A percentile compares a stretch with the other conserved stretches of the same genome.
phyloP scores from a whole-genome alignment of 2,329 filamentous ascomycete species.

The Microsporum audouinii region DNA sequence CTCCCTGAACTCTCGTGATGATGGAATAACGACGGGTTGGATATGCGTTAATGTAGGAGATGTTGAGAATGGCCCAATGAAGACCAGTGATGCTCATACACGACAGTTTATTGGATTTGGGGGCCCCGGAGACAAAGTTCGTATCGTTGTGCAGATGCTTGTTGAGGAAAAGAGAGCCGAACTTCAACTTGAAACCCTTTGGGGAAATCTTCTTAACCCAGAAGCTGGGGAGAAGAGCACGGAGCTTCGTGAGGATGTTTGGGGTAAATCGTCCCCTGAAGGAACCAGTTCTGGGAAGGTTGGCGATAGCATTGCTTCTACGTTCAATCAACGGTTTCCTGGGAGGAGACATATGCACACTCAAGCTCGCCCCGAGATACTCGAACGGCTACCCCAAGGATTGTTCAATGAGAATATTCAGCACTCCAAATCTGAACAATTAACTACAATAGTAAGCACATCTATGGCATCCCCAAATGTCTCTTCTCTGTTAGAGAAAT shows the following conservation, averaged over 20 bases:
- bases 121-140: slow-evolving; percentile 43
- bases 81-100: slow-evolving; percentile 9
- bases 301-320: neutral
- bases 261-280: neutral
- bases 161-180: slow-evolving; percentile 58
- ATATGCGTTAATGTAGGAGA: slow-evolving; percentile 83
- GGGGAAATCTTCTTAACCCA: slow-evolving; percentile 37
- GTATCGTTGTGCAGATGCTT: slow-evolving; percentile 60
- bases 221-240: slow-evolving; percentile 18
- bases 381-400: neutral
- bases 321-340: neutral
- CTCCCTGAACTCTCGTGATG: slow-evolving; percentile 52
- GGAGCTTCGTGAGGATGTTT: slow-evolving; percentile 20
- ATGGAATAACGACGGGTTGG: slow-evolving; percentile 88
- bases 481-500: slow-evolving; percentile 18
- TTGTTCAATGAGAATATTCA: neutral
- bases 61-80: slow-evolving; percentile 44
- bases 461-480: slow-evolving; percentile 2
- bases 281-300: neutral
- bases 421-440: neutral
- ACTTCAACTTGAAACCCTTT: slow-evolving; percentile 55
- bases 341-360: neutral
- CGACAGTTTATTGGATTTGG: slow-evolving; percentile 64
- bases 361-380: neutral
- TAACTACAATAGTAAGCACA: neutral